Conservation (phyloP, 352 stramenopile genomes). For the Phytophthora melonis region DNA sequence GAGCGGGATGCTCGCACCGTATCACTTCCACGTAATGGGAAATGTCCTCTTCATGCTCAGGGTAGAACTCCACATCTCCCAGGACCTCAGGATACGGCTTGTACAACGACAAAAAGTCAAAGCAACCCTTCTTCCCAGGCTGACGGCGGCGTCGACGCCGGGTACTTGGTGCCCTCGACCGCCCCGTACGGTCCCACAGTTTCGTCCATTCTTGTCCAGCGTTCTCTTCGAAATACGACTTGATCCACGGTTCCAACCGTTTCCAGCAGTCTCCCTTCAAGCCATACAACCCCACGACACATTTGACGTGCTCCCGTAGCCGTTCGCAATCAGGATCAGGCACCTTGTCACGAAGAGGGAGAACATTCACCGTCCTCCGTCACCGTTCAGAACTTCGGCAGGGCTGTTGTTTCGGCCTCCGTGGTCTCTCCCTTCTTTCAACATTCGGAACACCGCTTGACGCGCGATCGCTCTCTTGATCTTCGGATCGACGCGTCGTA, state of each 20-base stretch:
- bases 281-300: background rate
- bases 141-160: background rate
- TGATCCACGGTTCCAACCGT: background rate
- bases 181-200: background rate
- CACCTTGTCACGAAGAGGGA: slow-evolving; percentile 2
- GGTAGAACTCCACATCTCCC: background rate
- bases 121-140: background rate
- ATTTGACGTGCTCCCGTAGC: background rate
- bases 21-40: background rate
- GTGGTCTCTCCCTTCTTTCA: background rate
- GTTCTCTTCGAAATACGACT: background rate
- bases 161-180: background rate
- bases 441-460: background rate
- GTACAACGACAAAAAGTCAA: slow-evolving; percentile 6
- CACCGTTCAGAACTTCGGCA: background rate
- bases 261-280: background rate
- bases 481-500: background rate
- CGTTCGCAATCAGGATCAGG: background rate
- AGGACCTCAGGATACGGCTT: background rate
- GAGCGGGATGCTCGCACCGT: background rate
- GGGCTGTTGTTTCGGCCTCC: background rate
- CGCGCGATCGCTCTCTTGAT: background rate
- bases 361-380: background rate
- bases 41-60: background rate
- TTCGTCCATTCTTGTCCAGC: background rate